A percentile compares a stretch with the other conserved stretches of the same genome.
phyloP scores from a whole-genome alignment of 108 stramenopile genomes.

The Nitzschia inconspicua region DNA sequence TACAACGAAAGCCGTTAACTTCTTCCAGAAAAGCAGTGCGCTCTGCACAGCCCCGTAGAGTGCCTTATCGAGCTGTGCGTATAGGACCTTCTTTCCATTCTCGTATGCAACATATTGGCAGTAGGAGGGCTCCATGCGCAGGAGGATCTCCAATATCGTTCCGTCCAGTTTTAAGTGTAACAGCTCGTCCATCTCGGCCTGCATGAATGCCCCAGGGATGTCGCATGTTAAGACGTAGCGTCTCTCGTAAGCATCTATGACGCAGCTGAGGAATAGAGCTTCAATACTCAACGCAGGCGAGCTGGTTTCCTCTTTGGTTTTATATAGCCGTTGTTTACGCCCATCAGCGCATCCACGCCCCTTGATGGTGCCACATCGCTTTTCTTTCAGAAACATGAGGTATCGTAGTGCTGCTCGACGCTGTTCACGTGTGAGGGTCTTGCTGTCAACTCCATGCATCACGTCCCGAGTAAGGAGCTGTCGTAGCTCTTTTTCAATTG shows the following conservation, averaged over 20 bases:
- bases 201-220: no score
- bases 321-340: constrained; percentile 10
- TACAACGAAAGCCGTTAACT: not conserved
- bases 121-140: not conserved
- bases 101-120: no score
- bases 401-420: constrained; percentile 23
- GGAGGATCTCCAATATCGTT: constrained; percentile 1
- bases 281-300: constrained; percentile 26
- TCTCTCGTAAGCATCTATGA: no score
- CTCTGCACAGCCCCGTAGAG: constrained; percentile 30
- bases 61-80: constrained; percentile 22
- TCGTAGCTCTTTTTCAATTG: constrained; percentile 34
- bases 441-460: constrained; percentile 19
- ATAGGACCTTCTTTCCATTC: constrained; percentile 17
- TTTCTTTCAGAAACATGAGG: constrained; percentile 47
- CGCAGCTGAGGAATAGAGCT: constrained; percentile 6
- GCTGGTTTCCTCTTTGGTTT: constrained; percentile 26
- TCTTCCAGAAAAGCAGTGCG: constrained; percentile 22
- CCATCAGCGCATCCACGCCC: constrained; percentile 39
- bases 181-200: no score
- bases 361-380: constrained; percentile 36
- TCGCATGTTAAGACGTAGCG: constrained; percentile 9
- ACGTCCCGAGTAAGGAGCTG: constrained; percentile 35
- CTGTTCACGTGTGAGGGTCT: constrained; percentile 23
- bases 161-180: constrained; percentile 6